phyloP scores from a whole-genome alignment of 192 early-diverging fungal species.

The Pilobolus umbonatus region DNA sequence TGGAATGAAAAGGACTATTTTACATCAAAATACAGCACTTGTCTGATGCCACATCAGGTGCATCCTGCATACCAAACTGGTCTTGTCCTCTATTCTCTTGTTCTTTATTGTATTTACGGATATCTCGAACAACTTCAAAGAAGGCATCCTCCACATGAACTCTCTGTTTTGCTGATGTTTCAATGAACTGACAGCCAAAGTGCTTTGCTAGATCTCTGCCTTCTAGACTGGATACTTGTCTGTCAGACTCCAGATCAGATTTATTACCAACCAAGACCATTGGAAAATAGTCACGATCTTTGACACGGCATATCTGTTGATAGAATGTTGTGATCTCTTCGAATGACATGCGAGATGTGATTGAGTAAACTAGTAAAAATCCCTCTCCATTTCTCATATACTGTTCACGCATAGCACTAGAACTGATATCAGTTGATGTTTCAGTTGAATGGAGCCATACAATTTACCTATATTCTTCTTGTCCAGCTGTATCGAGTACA shows the following conservation, averaged over 20 bases:
- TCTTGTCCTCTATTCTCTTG: slow-evolving; percentile 33
- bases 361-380: slow-evolving; percentile 89
- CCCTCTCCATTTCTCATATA: slow-evolving; percentile 96
- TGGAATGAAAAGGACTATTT: not conserved
- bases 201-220: slow-evolving; percentile 73
- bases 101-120: slow-evolving; percentile 76
- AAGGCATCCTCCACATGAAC: slow-evolving; percentile 92
- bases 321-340: slow-evolving; percentile 87
- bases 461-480: slow-evolving; percentile 88
- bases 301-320: slow-evolving; percentile 90
- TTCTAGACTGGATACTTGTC: slow-evolving; percentile 79
- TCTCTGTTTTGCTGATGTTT: slow-evolving; percentile 82
- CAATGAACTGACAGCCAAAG: slow-evolving; percentile 78
- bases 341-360: slow-evolving; percentile 88
- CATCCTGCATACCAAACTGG: slow-evolving; percentile 26
- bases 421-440: not conserved
- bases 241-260: slow-evolving; percentile 75
- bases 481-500: slow-evolving; percentile 95
- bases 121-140: slow-evolving; percentile 78
- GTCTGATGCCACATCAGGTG: slow-evolving; percentile 21
- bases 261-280: slow-evolving; percentile 93
- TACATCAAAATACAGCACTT: slow-evolving; percentile 31
- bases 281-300: slow-evolving; percentile 84
- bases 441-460: not conserved
- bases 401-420: slow-evolving; percentile 86